Evolutionary conservation across 1,284 basidiomycete species (phyloP), one percentile per base, ranked within the genome.

Genomic region (Cutaneotrichosporon cavernicola): DNA sequence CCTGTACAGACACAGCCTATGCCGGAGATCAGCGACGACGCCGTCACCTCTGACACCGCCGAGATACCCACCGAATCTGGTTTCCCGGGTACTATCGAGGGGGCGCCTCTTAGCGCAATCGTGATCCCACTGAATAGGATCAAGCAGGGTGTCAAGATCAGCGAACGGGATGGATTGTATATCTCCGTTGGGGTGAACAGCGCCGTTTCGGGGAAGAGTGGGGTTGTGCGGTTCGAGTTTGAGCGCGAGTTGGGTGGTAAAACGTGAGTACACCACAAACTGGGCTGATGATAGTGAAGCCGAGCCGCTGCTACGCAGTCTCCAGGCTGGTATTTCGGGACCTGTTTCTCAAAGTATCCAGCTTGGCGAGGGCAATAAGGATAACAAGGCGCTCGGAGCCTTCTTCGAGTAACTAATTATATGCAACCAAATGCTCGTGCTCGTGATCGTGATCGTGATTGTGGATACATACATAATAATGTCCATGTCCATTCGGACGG

Each of bases 211-310:
- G 68, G 65, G 47, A 76, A 76, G 65, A 62, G 70, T 0, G 77
- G 77, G 8, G 61, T 61, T 26, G 70, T 79, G 71, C 71, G 69
- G 57, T 75, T 79, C 63, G 76, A 78, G 60, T 79, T 79, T 66
- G 72, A 75, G 71, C 73, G 73, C 61, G 77, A 76, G 62, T 79
- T 79, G 38, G 76, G 76, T 32, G 75, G 72, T 55, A 79, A 78
- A 68, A 76, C 70, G 77, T 78, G 61, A 68, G 76, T 73, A 26
- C 26, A 26, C 26, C 26, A 26, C 26, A 26, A 26, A 26, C 26
- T 26, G 26, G 26, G 26, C 26, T 26, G 26, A 26, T 26, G 26
- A 26, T 26, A 26, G 26, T 26, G 26, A 26, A 26, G 26, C 26
- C 26, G 26, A 26, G 26, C 1, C 26, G 26, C 26, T 26, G 26